These are phyloP conservation scores for Psilocybe subaeruginosa DNA, from an alignment of 768 basidiomycete species.

Conservation along the genomic window DNA sequence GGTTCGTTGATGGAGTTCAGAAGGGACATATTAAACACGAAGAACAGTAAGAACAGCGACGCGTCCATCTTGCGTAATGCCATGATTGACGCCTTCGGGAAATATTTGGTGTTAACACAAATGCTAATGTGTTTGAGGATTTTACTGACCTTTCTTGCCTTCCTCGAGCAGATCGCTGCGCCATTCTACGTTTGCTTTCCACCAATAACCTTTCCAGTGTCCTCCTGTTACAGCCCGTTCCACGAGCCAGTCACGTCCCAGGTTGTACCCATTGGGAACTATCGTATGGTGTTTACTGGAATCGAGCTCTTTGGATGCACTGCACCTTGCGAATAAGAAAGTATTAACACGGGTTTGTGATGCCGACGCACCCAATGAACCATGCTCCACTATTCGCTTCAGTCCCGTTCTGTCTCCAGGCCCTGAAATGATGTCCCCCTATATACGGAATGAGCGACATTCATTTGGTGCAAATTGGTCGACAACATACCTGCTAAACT, in stretches of 20 bases:
- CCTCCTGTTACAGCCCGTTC: constrained; percentile 62
- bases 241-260: constrained; percentile 80
- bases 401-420: constrained; percentile 88
- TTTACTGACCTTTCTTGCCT: constrained; percentile 62
- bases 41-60: constrained; percentile 77
- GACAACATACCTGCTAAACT: constrained; percentile 58
- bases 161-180: constrained; percentile 66
- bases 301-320: constrained; percentile 56
- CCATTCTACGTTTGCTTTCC: constrained; percentile 82
- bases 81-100: constrained; percentile 74
- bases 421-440: constrained; percentile 87
- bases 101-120: not conserved
- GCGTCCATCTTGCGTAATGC: constrained; percentile 78
- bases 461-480: not conserved
- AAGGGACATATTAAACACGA: constrained; percentile 30
- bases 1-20: not conserved
- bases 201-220: constrained; percentile 66
- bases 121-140: not conserved
- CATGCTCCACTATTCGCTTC: constrained; percentile 74
- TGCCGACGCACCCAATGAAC: constrained; percentile 76
- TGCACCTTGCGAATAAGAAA: constrained; percentile 23
- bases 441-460: not conserved
- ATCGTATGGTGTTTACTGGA: constrained; percentile 68
- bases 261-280: constrained; percentile 77
- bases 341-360: not conserved